phyloP scores from a whole-genome alignment of 2,329 filamentous ascomycete genomes.

The Alternaria gaisen region DNA sequence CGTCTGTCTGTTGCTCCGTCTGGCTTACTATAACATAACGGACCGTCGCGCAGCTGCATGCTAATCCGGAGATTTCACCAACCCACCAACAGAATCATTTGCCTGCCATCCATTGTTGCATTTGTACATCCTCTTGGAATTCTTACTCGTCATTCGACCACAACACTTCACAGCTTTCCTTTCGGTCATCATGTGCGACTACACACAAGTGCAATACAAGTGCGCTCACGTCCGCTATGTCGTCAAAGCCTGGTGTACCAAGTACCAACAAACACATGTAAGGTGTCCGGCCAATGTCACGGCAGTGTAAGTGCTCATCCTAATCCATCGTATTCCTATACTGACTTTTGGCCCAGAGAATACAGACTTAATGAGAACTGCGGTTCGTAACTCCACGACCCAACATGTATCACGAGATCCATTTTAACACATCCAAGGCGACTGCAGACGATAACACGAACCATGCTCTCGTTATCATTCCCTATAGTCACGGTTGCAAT shows the following conservation, averaged over 20 bases:
- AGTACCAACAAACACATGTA: slow-evolving; percentile 63
- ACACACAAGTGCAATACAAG: slow-evolving; percentile 66
- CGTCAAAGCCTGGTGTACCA: slow-evolving; percentile 65
- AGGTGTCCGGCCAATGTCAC: slow-evolving; percentile 65
- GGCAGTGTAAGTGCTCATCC: slow-evolving; percentile 52
- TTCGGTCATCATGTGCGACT: slow-evolving; percentile 63
- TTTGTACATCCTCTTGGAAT: neutral
- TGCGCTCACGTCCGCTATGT: slow-evolving; percentile 65
- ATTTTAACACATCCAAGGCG: slow-evolving; percentile 40
- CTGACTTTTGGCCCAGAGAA: slow-evolving; percentile 48
- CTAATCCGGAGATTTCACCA: slow-evolving; percentile 20
- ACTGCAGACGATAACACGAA: slow-evolving; percentile 38
- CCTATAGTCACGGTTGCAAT: slow-evolving; percentile 25
- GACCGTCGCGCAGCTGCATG: slow-evolving; percentile 31
- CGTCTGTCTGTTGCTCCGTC: slow-evolving; percentile 22
- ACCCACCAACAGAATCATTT: slow-evolving; percentile 15
- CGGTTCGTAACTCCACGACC: slow-evolving; percentile 44
- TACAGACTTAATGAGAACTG: slow-evolving; percentile 60
- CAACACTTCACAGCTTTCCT: slow-evolving; percentile 12
- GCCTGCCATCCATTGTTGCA: slow-evolving; percentile 9
- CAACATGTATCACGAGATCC: neutral
- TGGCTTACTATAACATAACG: slow-evolving; percentile 26
- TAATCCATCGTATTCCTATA: neutral
- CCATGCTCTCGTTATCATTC: slow-evolving; percentile 2
- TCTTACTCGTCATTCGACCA: slow-evolving; percentile 12